These are phyloP conservation scores for Schizonepeta tenuifolia DNA, from an alignment of 257 asterid species.

Conservation along the genomic window DNA sequence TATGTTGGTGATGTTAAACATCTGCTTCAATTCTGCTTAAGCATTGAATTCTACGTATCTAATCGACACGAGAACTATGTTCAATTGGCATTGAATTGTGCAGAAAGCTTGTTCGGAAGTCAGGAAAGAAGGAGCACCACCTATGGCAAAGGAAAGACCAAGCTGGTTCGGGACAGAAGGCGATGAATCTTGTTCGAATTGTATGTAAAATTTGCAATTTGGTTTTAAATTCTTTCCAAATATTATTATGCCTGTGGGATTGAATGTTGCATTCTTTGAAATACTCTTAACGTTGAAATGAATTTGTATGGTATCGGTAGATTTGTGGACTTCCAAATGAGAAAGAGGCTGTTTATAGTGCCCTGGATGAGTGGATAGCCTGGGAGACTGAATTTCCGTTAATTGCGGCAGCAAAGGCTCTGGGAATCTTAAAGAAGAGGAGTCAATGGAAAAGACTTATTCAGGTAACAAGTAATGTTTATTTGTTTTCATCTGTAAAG, in stretches of 20 bases:
- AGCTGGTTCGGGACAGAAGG: slow-evolving; percentile 84
- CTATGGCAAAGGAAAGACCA: slow-evolving; percentile 84
- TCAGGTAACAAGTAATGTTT: slow-evolving; percentile 50
- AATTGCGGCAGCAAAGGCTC: slow-evolving; percentile 93
- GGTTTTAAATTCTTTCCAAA: background rate
- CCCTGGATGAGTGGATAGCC: slow-evolving; percentile 85
- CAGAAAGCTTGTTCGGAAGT: slow-evolving; percentile 45
- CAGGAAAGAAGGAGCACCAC: slow-evolving; percentile 78
- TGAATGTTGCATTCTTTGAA: slow-evolving; percentile 1
- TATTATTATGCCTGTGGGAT: background rate
- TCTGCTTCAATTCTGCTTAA: slow-evolving; percentile 17
- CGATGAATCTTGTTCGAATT: slow-evolving; percentile 61
- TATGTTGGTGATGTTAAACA: background rate
- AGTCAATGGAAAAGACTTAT: slow-evolving; percentile 76
- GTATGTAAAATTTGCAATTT: slow-evolving; percentile 50
- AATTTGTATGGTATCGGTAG: slow-evolving; percentile 42
- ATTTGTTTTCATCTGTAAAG: background rate
- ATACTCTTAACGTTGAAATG: background rate
- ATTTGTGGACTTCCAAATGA: slow-evolving; percentile 81
- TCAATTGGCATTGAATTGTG: slow-evolving; percentile 6
- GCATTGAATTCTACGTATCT: background rate
- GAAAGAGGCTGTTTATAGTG: slow-evolving; percentile 79
- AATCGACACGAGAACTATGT: background rate
- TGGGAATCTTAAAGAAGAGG: slow-evolving; percentile 70
- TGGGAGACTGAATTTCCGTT: slow-evolving; percentile 96